A percentile compares a stretch with the other conserved stretches of the same genome.
These are phyloP conservation scores for Citrus reticulata DNA, from an alignment of 345 rosid genomes.

Conservation along the genomic window DNA sequence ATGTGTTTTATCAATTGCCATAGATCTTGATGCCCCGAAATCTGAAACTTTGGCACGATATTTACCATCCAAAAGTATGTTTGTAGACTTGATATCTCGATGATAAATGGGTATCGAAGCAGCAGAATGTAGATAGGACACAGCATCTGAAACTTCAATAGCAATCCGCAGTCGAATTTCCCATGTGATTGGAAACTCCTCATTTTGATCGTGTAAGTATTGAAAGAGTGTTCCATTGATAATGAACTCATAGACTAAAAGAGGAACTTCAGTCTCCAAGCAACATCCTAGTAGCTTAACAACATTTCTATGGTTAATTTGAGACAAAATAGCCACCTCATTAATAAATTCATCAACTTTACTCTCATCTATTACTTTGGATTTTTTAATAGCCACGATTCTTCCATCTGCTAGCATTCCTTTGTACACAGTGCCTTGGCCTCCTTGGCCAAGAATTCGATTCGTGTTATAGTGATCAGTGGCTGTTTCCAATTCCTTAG, in stretches of 20 bases:
- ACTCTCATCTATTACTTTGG: neutral
- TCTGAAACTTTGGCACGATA: neutral
- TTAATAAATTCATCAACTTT: neutral
- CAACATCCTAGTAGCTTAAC: neutral
- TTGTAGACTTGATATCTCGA: slow-evolving; percentile 1
- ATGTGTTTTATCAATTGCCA: neutral
- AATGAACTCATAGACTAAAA: neutral
- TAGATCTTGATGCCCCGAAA: neutral
- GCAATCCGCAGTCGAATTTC: slow-evolving; percentile 7
- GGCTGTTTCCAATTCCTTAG: neutral
- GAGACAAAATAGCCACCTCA: neutral
- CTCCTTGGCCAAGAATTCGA: neutral
- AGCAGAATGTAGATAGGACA: slow-evolving; percentile 13
- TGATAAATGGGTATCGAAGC: slow-evolving; percentile 1
- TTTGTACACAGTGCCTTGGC: neutral
- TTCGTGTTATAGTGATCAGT: neutral
- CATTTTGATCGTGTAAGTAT: neutral
- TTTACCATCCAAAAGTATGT: neutral
- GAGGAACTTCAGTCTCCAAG: neutral
- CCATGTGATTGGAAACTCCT: slow-evolving; percentile 9
- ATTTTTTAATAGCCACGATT: neutral
- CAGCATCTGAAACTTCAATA: neutral
- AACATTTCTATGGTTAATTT: neutral
- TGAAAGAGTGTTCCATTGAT: neutral
- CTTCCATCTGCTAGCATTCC: neutral